A percentile compares a stretch with the other conserved stretches of the same genome.
These are phyloP conservation scores for Eucalyptus brandiana DNA, from an alignment of 345 rosid species.

Conservation along the genomic window DNA sequence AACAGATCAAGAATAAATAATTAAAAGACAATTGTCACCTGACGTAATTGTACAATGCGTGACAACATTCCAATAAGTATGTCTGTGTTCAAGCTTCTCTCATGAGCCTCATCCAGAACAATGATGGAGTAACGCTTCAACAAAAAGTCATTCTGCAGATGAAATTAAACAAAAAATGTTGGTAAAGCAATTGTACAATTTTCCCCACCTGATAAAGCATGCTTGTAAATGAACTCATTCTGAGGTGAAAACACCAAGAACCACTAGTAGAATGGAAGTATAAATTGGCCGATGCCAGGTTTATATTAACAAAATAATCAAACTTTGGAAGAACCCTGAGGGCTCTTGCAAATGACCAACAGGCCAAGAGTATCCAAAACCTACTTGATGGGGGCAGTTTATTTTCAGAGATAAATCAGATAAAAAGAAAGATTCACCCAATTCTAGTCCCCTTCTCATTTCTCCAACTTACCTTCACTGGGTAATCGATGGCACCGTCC, in stretches of 20 bases:
- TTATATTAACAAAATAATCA: neutral
- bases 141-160: slow-evolving; percentile 63
- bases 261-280: neutral
- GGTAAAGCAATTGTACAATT: neutral
- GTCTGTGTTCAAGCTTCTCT: slow-evolving; percentile 92
- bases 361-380: neutral
- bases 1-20: neutral
- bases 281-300: neutral
- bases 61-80: slow-evolving; percentile 93
- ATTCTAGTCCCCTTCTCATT: neutral
- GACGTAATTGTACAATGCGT: slow-evolving; percentile 55
- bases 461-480: neutral
- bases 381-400: neutral
- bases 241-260: neutral
- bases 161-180: neutral
- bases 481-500: neutral
- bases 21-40: slow-evolving; percentile 26
- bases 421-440: neutral
- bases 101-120: slow-evolving; percentile 91
- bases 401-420: neutral
- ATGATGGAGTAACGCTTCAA: slow-evolving; percentile 78
- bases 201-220: neutral
- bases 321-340: neutral
- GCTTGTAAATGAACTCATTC: neutral
- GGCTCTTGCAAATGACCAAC: neutral